Percentiles rank a stretch among this genome's conserved stretches.
phyloP scores from a whole-genome alignment of 345 rosid species.

The Turnera subulata region DNA sequence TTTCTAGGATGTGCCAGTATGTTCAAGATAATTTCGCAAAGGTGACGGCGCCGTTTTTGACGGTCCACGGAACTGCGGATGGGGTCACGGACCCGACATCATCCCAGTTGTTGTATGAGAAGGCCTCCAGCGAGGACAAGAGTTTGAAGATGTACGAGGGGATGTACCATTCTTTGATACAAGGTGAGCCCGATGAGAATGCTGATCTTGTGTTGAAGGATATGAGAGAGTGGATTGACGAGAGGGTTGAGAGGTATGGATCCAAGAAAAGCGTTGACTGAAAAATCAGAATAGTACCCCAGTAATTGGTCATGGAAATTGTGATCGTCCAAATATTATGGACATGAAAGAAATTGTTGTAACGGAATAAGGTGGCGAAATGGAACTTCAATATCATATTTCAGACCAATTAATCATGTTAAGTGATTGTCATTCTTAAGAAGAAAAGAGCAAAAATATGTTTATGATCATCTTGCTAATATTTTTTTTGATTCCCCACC shows the following conservation, averaged over 20 bases:
- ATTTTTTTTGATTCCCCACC: no score
- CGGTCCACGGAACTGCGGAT: slow-evolving; percentile 78
- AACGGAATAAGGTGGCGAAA: no score
- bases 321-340: no score
- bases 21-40: slow-evolving; percentile 66
- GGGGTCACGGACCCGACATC: slow-evolving; percentile 75
- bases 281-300: no score
- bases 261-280: slow-evolving; percentile 14
- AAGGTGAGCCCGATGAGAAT: slow-evolving; percentile 88
- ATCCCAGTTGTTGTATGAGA: slow-evolving; percentile 70
- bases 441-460: no score
- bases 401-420: no score
- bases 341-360: no score
- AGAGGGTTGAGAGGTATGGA: slow-evolving; percentile 64
- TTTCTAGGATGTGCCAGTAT: slow-evolving; percentile 63
- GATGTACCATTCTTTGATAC: slow-evolving; percentile 90
- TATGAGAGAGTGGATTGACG: slow-evolving; percentile 97
- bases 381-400: no score
- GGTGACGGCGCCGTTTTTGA: slow-evolving; percentile 62
- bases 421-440: no score
- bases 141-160: slow-evolving; percentile 80
- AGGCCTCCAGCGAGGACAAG: slow-evolving; percentile 70
- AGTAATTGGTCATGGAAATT: no score
- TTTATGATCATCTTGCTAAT: no score
- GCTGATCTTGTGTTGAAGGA: slow-evolving; percentile 69